phyloP scores from a whole-genome alignment of 805 yeast genomes.

The Ogataea pini region DNA sequence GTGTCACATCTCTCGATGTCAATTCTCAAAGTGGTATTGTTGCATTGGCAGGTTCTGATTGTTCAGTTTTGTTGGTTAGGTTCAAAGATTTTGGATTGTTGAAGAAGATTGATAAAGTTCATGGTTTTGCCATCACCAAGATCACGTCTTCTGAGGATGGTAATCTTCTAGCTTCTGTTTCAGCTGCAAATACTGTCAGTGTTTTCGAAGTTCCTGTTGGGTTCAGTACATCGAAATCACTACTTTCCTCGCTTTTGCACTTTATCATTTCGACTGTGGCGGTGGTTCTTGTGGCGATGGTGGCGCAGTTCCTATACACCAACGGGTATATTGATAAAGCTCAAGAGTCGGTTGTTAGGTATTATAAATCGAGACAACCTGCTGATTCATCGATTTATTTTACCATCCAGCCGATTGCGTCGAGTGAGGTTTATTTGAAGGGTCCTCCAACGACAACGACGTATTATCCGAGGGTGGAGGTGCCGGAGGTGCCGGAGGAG shows the following conservation, averaged over 20 bases:
- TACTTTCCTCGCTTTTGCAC: conserved; percentile 29
- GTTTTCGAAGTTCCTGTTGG: conserved; percentile 60
- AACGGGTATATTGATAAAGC: conserved; percentile 31
- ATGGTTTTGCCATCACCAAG: conserved; percentile 75
- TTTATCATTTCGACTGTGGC: conserved; percentile 27
- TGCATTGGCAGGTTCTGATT: conserved; percentile 65
- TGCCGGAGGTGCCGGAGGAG: neutral
- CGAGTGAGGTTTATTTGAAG: conserved; percentile 21
- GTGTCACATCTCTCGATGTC: conserved; percentile 56
- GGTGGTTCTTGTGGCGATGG: conserved; percentile 27
- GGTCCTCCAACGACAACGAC: conserved; percentile 25
- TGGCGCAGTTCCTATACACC: conserved; percentile 30
- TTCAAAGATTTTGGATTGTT: conserved; percentile 51
- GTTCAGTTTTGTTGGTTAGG: conserved; percentile 60
- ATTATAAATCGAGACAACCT: conserved; percentile 28
- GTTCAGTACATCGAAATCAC: conserved; percentile 43
- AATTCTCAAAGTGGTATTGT: conserved; percentile 40
- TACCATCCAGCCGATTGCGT: conserved; percentile 34
- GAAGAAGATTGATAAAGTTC: conserved; percentile 60
- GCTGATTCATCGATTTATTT: conserved; percentile 38
- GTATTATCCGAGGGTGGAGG: conserved; percentile 15
- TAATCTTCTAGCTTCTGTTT: conserved; percentile 63
- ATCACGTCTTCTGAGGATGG: conserved; percentile 72
- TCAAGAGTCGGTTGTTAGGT: conserved; percentile 21
- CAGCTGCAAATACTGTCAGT: conserved; percentile 74